Conservation (phyloP, 148 eudicot species). For the Tetragonia tetragonoides region DNA sequence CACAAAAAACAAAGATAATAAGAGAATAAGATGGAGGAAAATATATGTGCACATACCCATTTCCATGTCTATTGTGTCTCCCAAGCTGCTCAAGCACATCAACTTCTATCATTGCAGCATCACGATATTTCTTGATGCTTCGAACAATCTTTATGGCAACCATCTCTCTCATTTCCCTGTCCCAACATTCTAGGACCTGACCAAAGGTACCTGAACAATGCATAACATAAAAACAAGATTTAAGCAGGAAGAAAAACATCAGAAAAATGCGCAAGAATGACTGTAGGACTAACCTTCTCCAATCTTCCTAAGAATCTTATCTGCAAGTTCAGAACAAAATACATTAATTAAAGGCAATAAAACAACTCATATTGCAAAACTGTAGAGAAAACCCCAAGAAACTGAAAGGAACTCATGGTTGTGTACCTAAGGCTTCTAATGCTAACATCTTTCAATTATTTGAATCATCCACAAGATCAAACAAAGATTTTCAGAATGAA, state of each 20-base stretch:
- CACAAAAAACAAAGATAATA: not conserved
- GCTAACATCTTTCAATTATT: not conserved
- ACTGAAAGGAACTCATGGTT: not conserved
- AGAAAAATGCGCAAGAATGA: not conserved
- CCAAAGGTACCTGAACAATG: conserved; percentile 63
- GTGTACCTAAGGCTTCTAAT: conserved; percentile 1
- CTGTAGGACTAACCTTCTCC: conserved; percentile 57
- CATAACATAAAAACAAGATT: conserved; percentile 3
- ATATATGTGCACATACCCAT: conserved; percentile 45
- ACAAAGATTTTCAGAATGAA: not conserved
- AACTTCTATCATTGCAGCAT: conserved; percentile 92
- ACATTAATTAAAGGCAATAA: conserved; percentile 5
- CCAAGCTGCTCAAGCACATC: conserved; percentile 89
- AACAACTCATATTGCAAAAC: not conserved
- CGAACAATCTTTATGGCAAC: conserved; percentile 79
- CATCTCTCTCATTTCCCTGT: conserved; percentile 57
- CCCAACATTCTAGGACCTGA: conserved; percentile 82
- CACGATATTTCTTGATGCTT: conserved; percentile 87
- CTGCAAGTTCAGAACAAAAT: conserved; percentile 34
- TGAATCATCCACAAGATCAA: not conserved
- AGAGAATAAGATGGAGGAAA: not conserved
- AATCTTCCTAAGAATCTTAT: conserved; percentile 70
- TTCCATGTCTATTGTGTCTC: conserved; percentile 71
- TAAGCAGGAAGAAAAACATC: not conserved
- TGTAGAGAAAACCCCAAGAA: not conserved